These are phyloP conservation scores for Inonotus hispidus DNA, from an alignment of 1,284 basidiomycete genomes.

Conservation along the genomic window DNA sequence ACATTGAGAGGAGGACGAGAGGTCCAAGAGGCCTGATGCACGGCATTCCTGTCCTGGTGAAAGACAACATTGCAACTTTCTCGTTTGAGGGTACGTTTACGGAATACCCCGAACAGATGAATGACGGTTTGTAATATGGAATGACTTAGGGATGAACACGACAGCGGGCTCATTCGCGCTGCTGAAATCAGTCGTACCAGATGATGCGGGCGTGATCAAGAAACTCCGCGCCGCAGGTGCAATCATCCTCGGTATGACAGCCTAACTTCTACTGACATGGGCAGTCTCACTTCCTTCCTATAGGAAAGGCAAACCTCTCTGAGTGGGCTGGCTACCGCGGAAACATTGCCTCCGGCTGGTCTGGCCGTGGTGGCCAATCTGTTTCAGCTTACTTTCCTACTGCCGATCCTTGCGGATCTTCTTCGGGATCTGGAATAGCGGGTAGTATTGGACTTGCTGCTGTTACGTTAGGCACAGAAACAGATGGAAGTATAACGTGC, in stretches of 20 bases:
- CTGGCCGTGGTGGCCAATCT: slow-evolving; percentile 59
- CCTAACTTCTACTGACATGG: background rate
- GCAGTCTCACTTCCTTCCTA: background rate
- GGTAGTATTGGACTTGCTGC: slow-evolving; percentile 58
- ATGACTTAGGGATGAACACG: slow-evolving; percentile 40
- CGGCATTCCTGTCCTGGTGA: slow-evolving; percentile 66
- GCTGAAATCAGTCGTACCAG: slow-evolving; percentile 36
- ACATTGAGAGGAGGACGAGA: slow-evolving; percentile 42
- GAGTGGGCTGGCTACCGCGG: slow-evolving; percentile 61
- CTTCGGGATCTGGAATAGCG: slow-evolving; percentile 58
- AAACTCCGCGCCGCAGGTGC: slow-evolving; percentile 39
- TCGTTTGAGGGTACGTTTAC: slow-evolving; percentile 45
- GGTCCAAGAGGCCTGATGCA: slow-evolving; percentile 52
- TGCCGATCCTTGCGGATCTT: slow-evolving; percentile 60
- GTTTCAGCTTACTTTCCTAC: slow-evolving; percentile 55
- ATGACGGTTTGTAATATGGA: too few relatives aligned
- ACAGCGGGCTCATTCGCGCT: slow-evolving; percentile 42
- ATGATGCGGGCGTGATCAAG: slow-evolving; percentile 35
- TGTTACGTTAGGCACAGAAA: slow-evolving; percentile 58
- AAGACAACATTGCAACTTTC: slow-evolving; percentile 53
- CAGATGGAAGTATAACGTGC: slow-evolving; percentile 58
- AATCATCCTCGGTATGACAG: slow-evolving; percentile 35
- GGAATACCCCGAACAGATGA: too few relatives aligned
- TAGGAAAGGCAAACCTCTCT: slow-evolving; percentile 55
- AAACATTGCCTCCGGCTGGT: slow-evolving; percentile 54